Base-by-base conservation (phyloP, 139 green algal species). In the Diplosphaera chodatii region DNA sequence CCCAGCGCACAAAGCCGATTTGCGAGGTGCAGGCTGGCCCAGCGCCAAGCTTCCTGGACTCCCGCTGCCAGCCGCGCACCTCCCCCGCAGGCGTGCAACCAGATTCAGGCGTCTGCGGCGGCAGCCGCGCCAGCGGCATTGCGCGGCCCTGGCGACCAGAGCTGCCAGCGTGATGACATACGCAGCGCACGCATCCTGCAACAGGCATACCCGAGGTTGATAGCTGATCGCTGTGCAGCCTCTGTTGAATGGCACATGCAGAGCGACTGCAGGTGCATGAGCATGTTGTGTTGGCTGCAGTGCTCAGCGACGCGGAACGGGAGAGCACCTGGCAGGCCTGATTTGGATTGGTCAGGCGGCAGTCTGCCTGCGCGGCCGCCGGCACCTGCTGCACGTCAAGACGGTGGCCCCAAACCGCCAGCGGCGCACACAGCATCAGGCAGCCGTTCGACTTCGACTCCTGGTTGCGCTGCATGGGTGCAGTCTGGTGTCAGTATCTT, bases 331-430 rank as follows among this genome's bases (percentile, higher is more conserved):
- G 48, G 22, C 63, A 74, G 0, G 63, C 33, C 34, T 55, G 10
- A 59, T 78, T 76, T 23, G 82, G 79, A 66, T 87, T 78, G 5
- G 78, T 77, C n/a, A 86, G 75, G 28, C 32, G 22, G 25, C 67
- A 63, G 10, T 85, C 75, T 18, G 28, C 40, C 15, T 40, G 32
- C 1, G 81, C 81, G 1, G 55, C 62, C 0, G 63, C 70, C 0
- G 78, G 75, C n/a, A 85, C 40, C 1, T 40, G 33, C 1, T 69
- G 40, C 3, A 63, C 40, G 21, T 18, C 13, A 29, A 79, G 73
- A 6, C 40, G 25, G 64, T 77, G 67, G 30, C 65, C 72, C 82
- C 82, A 87, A n/a, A 87, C 73, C 13, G 82, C 78, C 67, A 87
- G 67, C 0, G 82, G 82, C n/a, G 76, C 77, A 23, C 69, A 64